A percentile compares a stretch with the other conserved stretches of the same genome.
These are phyloP conservation scores for Volvariella volvacea DNA, from an alignment of 1,284 basidiomycete genomes.

Conservation along the genomic window DNA sequence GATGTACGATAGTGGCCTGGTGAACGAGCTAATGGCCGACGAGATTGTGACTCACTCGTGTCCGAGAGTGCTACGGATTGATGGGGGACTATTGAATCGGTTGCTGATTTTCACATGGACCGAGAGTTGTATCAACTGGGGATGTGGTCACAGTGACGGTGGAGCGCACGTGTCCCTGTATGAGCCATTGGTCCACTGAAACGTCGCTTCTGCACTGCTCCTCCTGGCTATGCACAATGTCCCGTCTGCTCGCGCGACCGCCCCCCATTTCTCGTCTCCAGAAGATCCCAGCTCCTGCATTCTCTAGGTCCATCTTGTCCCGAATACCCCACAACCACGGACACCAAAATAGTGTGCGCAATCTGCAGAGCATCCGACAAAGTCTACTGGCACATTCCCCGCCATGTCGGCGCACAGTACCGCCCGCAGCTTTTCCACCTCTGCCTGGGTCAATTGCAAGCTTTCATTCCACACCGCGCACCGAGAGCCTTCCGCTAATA, in stretches of 20 bases:
- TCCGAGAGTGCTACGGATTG: too few relatives aligned
- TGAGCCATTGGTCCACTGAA: background rate
- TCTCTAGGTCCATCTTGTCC: too few relatives aligned
- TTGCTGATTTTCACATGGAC: too few relatives aligned
- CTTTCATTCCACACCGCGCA: conserved; percentile 33
- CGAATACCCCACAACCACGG: too few relatives aligned
- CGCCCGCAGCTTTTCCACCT: conserved; percentile 3
- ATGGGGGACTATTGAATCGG: too few relatives aligned
- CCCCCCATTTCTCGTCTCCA: background rate
- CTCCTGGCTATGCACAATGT: conserved; percentile 27
- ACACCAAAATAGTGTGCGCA: conserved; percentile 1
- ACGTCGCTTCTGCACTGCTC: background rate
- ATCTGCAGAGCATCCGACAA: conserved; percentile 2
- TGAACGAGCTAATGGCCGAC: too few relatives aligned
- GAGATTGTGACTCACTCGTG: too few relatives aligned
- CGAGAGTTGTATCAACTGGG: too few relatives aligned
- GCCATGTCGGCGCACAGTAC: conserved; percentile 2
- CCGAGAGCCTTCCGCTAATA: conserved; percentile 24
- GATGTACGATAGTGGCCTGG: too few relatives aligned
- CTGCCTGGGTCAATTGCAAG: conserved; percentile 7
- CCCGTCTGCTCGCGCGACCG: conserved; percentile 15
- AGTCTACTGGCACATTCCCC: conserved; percentile 4
- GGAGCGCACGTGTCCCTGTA: too few relatives aligned
- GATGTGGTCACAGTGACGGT: too few relatives aligned
- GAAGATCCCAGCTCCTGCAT: too few relatives aligned